Percentiles rank a stretch among this genome's conserved stretches.
Evolutionary conservation across 805 yeast species (phyloP).

Genomic region (Torulaspora microellipsoides): DNA sequence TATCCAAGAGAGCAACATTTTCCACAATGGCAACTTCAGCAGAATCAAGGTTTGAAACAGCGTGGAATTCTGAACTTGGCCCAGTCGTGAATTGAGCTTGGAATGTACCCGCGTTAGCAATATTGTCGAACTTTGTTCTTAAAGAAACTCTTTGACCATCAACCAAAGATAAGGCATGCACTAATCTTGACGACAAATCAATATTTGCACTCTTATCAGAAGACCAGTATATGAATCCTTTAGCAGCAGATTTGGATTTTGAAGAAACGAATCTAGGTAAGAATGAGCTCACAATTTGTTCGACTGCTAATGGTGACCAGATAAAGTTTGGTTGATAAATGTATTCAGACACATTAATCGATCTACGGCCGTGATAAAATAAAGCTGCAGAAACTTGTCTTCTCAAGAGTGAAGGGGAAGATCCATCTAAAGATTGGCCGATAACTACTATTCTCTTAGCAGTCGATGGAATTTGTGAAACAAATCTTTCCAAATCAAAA

Average conservation of each 20-base stretch:
- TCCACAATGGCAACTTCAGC: constrained; percentile 67
- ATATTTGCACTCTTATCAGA: constrained; percentile 56
- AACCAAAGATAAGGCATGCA: constrained; percentile 65
- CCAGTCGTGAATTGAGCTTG: constrained; percentile 56
- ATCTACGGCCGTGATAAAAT: constrained; percentile 40
- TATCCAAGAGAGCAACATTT: constrained; percentile 48
- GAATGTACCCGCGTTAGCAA: constrained; percentile 66
- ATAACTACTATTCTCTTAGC: constrained; percentile 61
- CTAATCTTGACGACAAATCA: constrained; percentile 57
- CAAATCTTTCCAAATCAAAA: constrained; percentile 60
- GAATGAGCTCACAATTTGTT: constrained; percentile 45
- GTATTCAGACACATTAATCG: constrained; percentile 47
- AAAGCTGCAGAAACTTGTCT: constrained; percentile 71
- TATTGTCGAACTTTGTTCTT: constrained; percentile 68
- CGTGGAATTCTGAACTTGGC: constrained; percentile 18
- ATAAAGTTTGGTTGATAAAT: constrained; percentile 47
- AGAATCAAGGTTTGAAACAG: constrained; percentile 40
- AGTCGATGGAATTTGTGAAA: constrained; percentile 52
- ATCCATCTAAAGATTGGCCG: constrained; percentile 46
- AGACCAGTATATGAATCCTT: constrained; percentile 54
- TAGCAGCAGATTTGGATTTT: constrained; percentile 24
- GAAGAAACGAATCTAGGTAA: constrained; percentile 18
- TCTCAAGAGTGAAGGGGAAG: constrained; percentile 47
- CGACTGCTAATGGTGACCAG: constrained; percentile 53
- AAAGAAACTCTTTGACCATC: constrained; percentile 47